Conservation (phyloP, 257 asterid species). For the Salvia hispanica region DNA sequence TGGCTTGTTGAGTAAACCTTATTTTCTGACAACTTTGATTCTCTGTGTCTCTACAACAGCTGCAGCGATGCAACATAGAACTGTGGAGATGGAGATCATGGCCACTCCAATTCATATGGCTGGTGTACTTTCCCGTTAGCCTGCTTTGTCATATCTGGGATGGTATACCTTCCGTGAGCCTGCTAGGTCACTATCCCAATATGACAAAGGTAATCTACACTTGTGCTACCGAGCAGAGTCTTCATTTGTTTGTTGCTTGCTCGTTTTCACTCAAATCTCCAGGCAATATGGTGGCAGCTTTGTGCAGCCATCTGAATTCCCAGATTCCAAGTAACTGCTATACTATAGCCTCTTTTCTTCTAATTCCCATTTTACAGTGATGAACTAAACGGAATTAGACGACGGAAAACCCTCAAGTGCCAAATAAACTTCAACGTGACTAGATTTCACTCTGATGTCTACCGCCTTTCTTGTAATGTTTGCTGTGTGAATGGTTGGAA, state of each 20-base stretch:
- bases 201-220: background rate
- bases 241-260: background rate
- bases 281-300: background rate
- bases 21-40: constrained; percentile 31
- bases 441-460: background rate
- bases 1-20: constrained; percentile 40
- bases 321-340: background rate
- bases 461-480: background rate
- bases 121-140: background rate
- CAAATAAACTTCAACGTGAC: background rate
- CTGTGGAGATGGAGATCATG: background rate
- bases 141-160: too few species aligned
- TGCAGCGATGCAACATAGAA: background rate
- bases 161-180: too few species aligned
- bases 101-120: background rate
- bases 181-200: background rate
- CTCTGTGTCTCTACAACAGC: background rate
- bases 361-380: background rate
- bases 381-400: background rate
- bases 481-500: background rate
- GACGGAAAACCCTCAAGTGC: background rate
- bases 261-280: background rate
- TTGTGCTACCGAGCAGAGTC: too few species aligned
- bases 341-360: background rate
- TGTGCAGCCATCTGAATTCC: background rate